Percentiles rank a stretch among this genome's conserved stretches.
Conservation (phyloP, 176 grass and related monocot species). For the Avena insularis region DNA sequence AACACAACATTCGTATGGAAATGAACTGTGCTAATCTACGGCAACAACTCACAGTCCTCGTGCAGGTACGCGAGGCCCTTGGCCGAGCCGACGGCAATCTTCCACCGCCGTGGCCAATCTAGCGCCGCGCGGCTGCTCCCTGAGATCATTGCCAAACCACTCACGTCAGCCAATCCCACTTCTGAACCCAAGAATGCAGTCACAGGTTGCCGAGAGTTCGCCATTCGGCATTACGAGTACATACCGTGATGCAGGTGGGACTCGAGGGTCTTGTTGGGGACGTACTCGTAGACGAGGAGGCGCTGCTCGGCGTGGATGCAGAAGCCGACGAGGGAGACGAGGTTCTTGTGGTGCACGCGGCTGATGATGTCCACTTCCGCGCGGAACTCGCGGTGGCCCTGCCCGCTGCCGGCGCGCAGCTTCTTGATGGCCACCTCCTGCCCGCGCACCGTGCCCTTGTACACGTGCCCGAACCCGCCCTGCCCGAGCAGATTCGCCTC, state of each 20-base stretch:
- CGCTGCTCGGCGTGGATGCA: conserved; percentile 74
- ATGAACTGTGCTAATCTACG: background rate
- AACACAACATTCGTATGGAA: background rate
- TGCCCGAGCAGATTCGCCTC: conserved; percentile 76
- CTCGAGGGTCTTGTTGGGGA: conserved; percentile 85
- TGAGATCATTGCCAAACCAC: background rate
- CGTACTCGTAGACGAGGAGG: conserved; percentile 82
- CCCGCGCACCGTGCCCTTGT: conserved; percentile 64
- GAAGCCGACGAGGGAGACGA: conserved; percentile 84
- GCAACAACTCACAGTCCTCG: conserved; percentile 78
- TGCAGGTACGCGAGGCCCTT: conserved; percentile 90
- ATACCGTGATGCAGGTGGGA: conserved; percentile 79
- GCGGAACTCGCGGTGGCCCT: conserved; percentile 87
- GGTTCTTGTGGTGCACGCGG: conserved; percentile 80
- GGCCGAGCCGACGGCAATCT: conserved; percentile 76
- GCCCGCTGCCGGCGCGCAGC: conserved; percentile 62
- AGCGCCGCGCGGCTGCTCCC: conserved; percentile 63
- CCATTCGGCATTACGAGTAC: background rate
- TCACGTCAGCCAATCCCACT: background rate
- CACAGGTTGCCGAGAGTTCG: too few species aligned
- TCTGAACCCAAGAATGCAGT: too few species aligned
- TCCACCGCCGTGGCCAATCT: conserved; percentile 76
- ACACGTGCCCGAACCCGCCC: conserved; percentile 91
- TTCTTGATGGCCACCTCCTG: conserved; percentile 88
- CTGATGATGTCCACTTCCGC: conserved; percentile 89